phyloP scores from a whole-genome alignment of 148 eudicot species.

The Nepenthes gracilis region DNA sequence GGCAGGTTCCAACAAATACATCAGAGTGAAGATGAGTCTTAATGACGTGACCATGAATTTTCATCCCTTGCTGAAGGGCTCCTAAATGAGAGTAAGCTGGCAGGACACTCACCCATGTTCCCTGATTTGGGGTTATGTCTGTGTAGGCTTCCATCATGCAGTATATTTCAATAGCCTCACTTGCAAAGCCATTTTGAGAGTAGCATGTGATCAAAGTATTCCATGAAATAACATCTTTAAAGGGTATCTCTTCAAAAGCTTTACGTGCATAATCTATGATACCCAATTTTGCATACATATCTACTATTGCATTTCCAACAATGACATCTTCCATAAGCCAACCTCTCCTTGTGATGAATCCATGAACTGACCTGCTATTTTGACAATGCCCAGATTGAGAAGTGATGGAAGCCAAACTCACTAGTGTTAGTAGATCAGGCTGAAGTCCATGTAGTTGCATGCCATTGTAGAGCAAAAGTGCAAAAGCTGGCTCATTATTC shows the following conservation, averaged over 20 bases:
- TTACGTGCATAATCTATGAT: slow-evolving; percentile 29
- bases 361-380: slow-evolving; percentile 47
- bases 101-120: slow-evolving; percentile 61
- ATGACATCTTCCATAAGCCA: slow-evolving; percentile 36
- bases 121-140: slow-evolving; percentile 42
- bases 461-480: slow-evolving; percentile 26
- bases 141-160: slow-evolving; percentile 25
- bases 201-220: slow-evolving; percentile 69
- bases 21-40: slow-evolving; percentile 42
- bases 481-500: slow-evolving; percentile 27
- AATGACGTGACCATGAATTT: slow-evolving; percentile 36
- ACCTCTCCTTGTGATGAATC: slow-evolving; percentile 38
- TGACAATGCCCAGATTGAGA: slow-evolving; percentile 37
- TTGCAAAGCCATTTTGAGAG: slow-evolving; percentile 62
- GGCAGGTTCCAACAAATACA: slow-evolving; percentile 52
- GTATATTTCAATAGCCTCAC: slow-evolving; percentile 54
- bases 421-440: slow-evolving; percentile 54
- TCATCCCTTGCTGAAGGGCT: slow-evolving; percentile 51
- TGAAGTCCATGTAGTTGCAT: slow-evolving; percentile 35
- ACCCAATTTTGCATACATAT: slow-evolving; percentile 80
- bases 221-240: slow-evolving; percentile 62
- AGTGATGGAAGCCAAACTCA: slow-evolving; percentile 56
- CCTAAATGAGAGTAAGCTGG: slow-evolving; percentile 78
- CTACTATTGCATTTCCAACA: slow-evolving; percentile 53
- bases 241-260: slow-evolving; percentile 33